Evolutionary conservation across 1,139 yeast genomes (phyloP).

Genomic region (Schizosaccharomyces versatilis): DNA sequence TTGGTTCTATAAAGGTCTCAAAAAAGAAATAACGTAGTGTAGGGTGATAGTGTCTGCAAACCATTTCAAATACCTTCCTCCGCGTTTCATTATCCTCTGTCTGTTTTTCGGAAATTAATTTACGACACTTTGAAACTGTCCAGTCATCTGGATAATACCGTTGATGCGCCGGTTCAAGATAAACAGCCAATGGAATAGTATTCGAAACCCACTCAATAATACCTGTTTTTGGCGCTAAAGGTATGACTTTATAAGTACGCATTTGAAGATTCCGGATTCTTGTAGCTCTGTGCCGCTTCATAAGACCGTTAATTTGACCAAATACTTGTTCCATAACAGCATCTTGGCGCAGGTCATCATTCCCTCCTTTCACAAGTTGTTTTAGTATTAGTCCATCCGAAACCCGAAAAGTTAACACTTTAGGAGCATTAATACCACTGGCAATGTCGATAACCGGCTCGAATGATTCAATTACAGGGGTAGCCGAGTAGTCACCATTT

Average conservation of each 20-base stretch:
- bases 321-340: slow-evolving; percentile 96
- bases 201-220: slow-evolving; percentile 72
- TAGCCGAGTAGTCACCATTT: slow-evolving; percentile 26
- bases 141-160: slow-evolving; percentile 25
- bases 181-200: slow-evolving; percentile 48
- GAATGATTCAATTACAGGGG: slow-evolving; percentile 30
- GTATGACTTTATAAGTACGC: slow-evolving; percentile 74
- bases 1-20: slow-evolving; percentile 41
- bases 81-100: slow-evolving; percentile 27
- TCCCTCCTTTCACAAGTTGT: slow-evolving; percentile 37
- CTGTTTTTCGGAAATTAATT: slow-evolving; percentile 39
- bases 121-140: slow-evolving; percentile 37
- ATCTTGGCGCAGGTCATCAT: slow-evolving; percentile 86
- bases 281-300: slow-evolving; percentile 35
- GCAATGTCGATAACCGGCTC: slow-evolving; percentile 36
- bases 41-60: slow-evolving; percentile 39
- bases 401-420: slow-evolving; percentile 5
- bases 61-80: slow-evolving; percentile 27
- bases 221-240: slow-evolving; percentile 73
- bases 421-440: slow-evolving; percentile 45
- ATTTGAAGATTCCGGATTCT: slow-evolving; percentile 35
- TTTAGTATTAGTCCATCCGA: slow-evolving; percentile 7
- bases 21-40: slow-evolving; percentile 49
- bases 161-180: slow-evolving; percentile 37
- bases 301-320: slow-evolving; percentile 56